A percentile compares a stretch with the other conserved stretches of the same genome.
Evolutionary conservation across 2,329 filamentous ascomycete genomes (phyloP).

Genomic region (Alternaria viburni): DNA sequence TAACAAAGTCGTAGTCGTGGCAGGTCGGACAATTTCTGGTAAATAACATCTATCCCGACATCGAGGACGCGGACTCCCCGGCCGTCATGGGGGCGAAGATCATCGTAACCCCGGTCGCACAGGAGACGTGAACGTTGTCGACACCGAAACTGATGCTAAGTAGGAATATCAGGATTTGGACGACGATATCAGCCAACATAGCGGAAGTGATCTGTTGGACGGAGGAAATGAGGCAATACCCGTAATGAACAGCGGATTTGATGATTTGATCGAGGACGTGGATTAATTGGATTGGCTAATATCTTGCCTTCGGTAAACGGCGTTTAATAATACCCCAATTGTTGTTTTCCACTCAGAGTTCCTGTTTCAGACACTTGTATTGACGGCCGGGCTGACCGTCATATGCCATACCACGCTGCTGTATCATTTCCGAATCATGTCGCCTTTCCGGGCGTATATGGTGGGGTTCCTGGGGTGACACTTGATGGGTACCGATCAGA

Average conservation of each 20-base stretch:
- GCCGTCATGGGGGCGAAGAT: slow-evolving; percentile 3
- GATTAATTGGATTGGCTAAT: not conserved
- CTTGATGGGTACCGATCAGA: not conserved
- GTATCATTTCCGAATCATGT: not conserved
- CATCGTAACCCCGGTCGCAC: slow-evolving; percentile 5
- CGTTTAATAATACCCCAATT: slow-evolving; percentile 5
- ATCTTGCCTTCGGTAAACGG: not conserved
- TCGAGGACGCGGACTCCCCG: slow-evolving; percentile 2
- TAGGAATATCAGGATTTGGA: slow-evolving; percentile 1
- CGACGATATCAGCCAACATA: not conserved
- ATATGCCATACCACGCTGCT: not conserved
- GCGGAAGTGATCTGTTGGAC: not conserved
- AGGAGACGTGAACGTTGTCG: not conserved
- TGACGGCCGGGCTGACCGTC: not conserved
- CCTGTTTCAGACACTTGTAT: not conserved
- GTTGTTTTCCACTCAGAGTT: not conserved
- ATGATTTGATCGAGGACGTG: not conserved
- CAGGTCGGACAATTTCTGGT: slow-evolving; percentile 19
- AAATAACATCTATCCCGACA: slow-evolving; percentile 18
- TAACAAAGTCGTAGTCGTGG: slow-evolving; percentile 13
- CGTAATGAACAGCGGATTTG: not conserved
- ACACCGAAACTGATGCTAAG: slow-evolving; percentile 5
- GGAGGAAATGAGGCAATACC: not conserved
- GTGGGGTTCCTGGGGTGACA: not conserved
- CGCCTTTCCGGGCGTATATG: not conserved